These are phyloP conservation scores for Avena atlantica DNA, from an alignment of 176 grass and related monocot species.

Conservation along the genomic window DNA sequence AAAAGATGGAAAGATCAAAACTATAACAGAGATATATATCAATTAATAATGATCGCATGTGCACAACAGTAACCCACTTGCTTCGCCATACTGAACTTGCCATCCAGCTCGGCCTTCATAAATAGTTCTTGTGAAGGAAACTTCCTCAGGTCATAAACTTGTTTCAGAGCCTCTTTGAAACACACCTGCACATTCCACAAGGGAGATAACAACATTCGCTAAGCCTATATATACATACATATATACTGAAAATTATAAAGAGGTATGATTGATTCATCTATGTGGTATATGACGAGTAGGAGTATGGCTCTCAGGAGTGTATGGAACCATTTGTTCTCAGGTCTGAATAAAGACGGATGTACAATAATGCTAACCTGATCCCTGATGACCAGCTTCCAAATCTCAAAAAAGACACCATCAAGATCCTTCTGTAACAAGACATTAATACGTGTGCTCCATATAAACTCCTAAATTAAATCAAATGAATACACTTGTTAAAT, in stretches of 20 bases:
- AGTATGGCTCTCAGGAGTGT: not conserved
- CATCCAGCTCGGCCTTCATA: not conserved
- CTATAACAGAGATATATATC: too few relatives aligned
- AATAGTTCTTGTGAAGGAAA: not conserved
- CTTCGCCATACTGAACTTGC: not conserved
- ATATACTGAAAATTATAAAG: too few relatives aligned
- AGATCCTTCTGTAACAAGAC: not conserved
- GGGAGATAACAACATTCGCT: not conserved
- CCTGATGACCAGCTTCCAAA: slow-evolving; percentile 22
- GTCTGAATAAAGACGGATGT: not conserved
- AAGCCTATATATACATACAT: not conserved
- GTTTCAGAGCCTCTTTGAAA: not conserved
- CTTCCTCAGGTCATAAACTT: not conserved
- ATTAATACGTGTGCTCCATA: not conserved
- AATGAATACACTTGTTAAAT: not conserved
- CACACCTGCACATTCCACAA: not conserved
- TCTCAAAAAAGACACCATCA: slow-evolving; percentile 25
- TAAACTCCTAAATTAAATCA: not conserved
- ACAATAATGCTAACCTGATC: slow-evolving; percentile 16
- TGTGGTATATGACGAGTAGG: not conserved
- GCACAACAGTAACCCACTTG: not conserved
- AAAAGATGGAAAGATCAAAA: not conserved
- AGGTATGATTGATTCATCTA: not conserved
- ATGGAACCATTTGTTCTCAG: not conserved
- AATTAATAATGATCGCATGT: not conserved